Evolutionary conservation across 2,329 filamentous ascomycete species (phyloP), one percentile per base, ranked within the genome.

Genomic region (Aspergillus sp.): DNA sequence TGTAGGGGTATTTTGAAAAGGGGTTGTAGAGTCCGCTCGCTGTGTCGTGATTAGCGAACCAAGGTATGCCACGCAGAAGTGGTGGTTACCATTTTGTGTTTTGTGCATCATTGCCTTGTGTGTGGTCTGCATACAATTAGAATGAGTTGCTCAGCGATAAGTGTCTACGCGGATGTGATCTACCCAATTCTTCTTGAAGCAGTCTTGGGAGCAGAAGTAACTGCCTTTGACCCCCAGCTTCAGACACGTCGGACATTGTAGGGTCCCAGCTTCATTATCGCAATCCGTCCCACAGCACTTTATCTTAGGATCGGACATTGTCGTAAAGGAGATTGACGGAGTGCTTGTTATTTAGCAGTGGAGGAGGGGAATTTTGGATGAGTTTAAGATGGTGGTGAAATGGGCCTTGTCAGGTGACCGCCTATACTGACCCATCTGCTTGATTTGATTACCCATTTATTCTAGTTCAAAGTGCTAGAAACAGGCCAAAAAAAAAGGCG

Each of bases 171-270:
- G 9, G 42, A 36, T 43, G 1, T 14, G 52, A 65, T 82, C 60
- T 81, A 96, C 92, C 92, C 92, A 96, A 78, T 89, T 96, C 73
- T 83, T 87, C 80, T 95, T 96, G 76, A 96, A 96, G 76, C 92
- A 96, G 61, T 96, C 92, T 73, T 96, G 92, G 13, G 89, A 88
- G 77, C 92, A 96, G 75, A 96, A 96, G 30, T 53, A 64, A 24
- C 62, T 61, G 30, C 47, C 53, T 48, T 90, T 88, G 71, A 91
- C 85, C 33, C 85, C 88, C 17, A 91, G 76, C 74, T 95, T 95
- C 66, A 95, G 80, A 72, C 92, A 96, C 20, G 88, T 96, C 50
- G 92, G 92, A 71, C 92, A 96, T 72, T 96, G 90, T 43, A 96
- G 78, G 45, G 86, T 77, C 54, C 88, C 85, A 50, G 90, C 90